These are phyloP conservation scores for Oleoguttula mirabilis DNA, from an alignment of 495 filamentous ascomycete genomes.

Conservation along the genomic window DNA sequence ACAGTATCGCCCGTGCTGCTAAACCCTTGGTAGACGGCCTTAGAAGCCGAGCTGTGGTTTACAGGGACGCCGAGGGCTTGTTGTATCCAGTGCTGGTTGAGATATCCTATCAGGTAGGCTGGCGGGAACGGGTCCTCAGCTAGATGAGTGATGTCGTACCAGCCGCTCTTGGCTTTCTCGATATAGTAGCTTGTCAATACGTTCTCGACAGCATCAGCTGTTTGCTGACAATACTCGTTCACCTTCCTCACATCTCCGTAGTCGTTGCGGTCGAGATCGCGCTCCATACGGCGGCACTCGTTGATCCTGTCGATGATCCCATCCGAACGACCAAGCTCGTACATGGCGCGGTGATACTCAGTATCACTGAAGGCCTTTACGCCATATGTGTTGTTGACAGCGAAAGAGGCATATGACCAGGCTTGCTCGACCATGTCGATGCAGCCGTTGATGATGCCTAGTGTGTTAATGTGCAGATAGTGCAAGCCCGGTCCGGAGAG, in stretches of 20 bases:
- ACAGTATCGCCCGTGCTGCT: conserved; percentile 19
- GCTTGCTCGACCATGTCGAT: conserved; percentile 25
- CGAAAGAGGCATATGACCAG: conserved; percentile 13
- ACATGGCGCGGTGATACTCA: conserved; percentile 12
- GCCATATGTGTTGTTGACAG: conserved; percentile 29
- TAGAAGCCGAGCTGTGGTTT: conserved; percentile 8
- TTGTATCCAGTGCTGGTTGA: conserved; percentile 24
- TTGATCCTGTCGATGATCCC: conserved; percentile 20
- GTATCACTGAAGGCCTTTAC: conserved; percentile 23
- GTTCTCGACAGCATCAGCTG: conserved; percentile 28
- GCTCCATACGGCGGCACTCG: conserved; percentile 16
- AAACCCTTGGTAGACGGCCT: conserved; percentile 1
- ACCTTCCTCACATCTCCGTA: conserved; percentile 19
- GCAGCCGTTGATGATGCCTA: conserved; percentile 36
- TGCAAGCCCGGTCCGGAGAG: conserved; percentile 27
- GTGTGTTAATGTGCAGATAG: conserved; percentile 27
- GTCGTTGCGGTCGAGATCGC: conserved; percentile 17
- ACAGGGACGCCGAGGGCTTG: conserved; percentile 24
- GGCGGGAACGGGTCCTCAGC: conserved; percentile 14
- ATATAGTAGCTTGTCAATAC: background rate
- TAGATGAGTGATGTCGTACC: conserved; percentile 22
- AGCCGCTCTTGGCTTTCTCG: background rate
- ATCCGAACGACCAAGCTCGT: conserved; percentile 18
- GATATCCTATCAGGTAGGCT: conserved; percentile 18
- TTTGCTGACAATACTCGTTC: conserved; percentile 31